Conservation (phyloP, 768 basidiomycete genomes). For the Termitomyces heimii region DNA sequence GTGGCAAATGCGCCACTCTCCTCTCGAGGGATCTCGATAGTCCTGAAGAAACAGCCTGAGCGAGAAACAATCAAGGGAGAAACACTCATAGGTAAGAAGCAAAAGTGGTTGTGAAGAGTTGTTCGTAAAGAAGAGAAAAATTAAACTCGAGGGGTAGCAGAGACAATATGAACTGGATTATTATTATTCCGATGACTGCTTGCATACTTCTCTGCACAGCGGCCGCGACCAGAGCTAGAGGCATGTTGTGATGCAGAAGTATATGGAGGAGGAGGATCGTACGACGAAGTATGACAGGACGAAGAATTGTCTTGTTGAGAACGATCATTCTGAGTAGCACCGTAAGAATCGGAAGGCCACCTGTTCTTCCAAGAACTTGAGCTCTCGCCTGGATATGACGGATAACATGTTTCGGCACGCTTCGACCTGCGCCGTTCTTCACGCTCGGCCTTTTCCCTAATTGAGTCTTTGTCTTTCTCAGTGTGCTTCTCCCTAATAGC, state of each 20-base stretch:
- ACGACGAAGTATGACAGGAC: conserved; percentile 6
- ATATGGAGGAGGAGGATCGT: conserved; percentile 7
- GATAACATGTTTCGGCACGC: background rate
- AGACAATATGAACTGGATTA: background rate
- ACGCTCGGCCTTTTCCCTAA: background rate
- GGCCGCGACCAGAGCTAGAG: conserved; percentile 5
- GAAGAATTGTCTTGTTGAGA: conserved; percentile 1
- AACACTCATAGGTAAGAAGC: background rate
- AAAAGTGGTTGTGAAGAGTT: background rate
- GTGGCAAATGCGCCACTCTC: background rate
- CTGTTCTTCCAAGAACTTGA: conserved; percentile 3
- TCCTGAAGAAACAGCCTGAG: conserved; percentile 1
- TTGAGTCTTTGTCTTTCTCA: conserved; percentile 4
- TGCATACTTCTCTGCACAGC: background rate
- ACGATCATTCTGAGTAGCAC: background rate
- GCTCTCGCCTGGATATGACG: background rate
- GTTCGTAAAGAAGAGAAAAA: background rate
- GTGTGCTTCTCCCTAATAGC: conserved; percentile 13
- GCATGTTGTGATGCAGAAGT: conserved; percentile 8
- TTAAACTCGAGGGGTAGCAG: background rate
- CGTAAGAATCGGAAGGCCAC: background rate
- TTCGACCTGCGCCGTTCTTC: conserved; percentile 3
- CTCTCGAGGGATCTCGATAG: conserved; percentile 2
- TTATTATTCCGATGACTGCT: background rate
- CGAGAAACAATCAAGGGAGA: conserved; percentile 6